phyloP scores from a whole-genome alignment of 75 land plant species.

The Sequoiadendron giganteum region DNA sequence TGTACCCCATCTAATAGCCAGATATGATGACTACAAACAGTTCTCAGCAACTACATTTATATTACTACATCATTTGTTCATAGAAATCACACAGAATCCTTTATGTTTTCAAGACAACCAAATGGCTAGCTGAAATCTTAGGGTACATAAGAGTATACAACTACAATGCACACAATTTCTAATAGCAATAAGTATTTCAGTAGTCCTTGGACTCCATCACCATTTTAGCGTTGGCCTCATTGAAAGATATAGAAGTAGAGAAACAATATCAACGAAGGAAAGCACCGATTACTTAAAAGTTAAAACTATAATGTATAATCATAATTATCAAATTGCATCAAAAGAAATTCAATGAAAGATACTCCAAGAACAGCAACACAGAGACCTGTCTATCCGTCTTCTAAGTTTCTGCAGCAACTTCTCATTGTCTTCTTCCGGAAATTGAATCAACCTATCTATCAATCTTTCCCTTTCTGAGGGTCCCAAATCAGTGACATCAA shows the following conservation, averaged over 20 bases:
- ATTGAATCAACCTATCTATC: slow-evolving; percentile 27
- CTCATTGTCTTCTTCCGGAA: slow-evolving; percentile 46
- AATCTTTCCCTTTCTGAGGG: slow-evolving; percentile 24
- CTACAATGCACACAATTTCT: not conserved
- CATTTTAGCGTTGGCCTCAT: not conserved
- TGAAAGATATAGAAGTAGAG: not conserved
- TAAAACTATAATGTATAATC: not conserved
- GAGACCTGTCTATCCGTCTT: slow-evolving; percentile 35
- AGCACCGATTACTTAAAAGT: not conserved
- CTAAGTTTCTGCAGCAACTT: slow-evolving; percentile 34
- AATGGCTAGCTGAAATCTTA: not conserved
- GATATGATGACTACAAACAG: not conserved
- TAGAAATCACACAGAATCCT: not conserved
- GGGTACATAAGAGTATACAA: not conserved
- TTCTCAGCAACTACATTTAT: not conserved
- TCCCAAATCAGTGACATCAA: slow-evolving; percentile 28
- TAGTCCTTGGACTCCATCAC: not conserved
- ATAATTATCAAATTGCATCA: not conserved
- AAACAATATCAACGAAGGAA: not conserved
- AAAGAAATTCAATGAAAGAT: not conserved
- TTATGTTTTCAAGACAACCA: not conserved
- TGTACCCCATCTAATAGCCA: not conserved
- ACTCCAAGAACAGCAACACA: not conserved
- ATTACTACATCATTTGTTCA: not conserved
- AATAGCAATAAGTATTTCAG: not conserved